Base-by-base conservation (phyloP, 257 asterid species). In the Petunia axillaris region DNA sequence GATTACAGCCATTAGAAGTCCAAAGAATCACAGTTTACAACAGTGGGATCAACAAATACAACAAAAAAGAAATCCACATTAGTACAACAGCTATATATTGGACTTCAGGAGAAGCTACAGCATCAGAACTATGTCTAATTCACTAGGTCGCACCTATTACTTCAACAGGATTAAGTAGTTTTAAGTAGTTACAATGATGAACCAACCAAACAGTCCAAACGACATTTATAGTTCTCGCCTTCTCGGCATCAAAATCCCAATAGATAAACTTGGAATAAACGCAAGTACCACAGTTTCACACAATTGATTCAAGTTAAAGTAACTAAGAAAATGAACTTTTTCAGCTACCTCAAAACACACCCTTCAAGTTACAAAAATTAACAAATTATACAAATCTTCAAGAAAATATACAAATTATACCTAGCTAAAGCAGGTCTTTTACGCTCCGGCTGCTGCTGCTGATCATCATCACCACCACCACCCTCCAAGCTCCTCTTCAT, bases 401-500 rank as follows among this genome's bases (percentile, higher is more conserved):
- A 78, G 38, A 40, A 43, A 53, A 81, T 65, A 50, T 14, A 9
- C 39, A 73, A 37, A 35, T 37, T 38, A n/a, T 78, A 87, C 91
- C 89, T 85, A 80, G 91, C 91, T 78, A 89, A 80, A 87, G 90
- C 93, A 71, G 93, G 91, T 43, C 93, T 79, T 77, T 87, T 89
- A 58, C 89, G 84, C 81, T 87, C 97, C 4, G 87, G 97, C 83
- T 90, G 97, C 83, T 89, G 89, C 65, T 25, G 25, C 25, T 25
- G 25, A 25, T 25, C 25, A 25, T 85, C 91, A 6, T 88, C 96
- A 48, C 85, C 96, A 54, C 71, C 97, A 57, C 88, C 92, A 54
- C 89, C 88, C 40, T 95, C 98, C 89, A 91, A 85, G 81, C 85
- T 88, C 91, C 99, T 89, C 89, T 95, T 91, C 92, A 93, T 90